A percentile compares a stretch with the other conserved stretches of the same genome.
phyloP scores from a whole-genome alignment of 1,139 yeast genomes.

The Magnusiomyces suaveolens region DNA sequence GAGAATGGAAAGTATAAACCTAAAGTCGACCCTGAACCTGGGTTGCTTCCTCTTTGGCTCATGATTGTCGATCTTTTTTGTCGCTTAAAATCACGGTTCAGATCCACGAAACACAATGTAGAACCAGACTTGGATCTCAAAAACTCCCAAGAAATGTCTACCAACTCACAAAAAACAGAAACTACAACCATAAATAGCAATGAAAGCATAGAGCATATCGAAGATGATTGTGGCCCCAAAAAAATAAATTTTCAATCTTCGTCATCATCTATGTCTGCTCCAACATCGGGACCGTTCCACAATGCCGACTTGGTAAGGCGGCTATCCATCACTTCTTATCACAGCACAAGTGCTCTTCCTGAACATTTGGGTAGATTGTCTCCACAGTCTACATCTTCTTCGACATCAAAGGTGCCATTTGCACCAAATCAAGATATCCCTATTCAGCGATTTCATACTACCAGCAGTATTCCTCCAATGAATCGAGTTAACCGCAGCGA shows the following conservation, averaged over 20 bases:
- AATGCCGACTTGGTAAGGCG: not conserved
- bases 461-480: not conserved
- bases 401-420: not conserved
- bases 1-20: constrained; percentile 1
- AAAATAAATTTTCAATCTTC: too few species aligned
- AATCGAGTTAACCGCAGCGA: not conserved
- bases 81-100: not conserved
- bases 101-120: not conserved
- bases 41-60: not conserved
- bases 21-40: constrained; percentile 1
- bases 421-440: not conserved
- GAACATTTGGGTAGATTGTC: not conserved
- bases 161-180: not conserved
- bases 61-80: not conserved
- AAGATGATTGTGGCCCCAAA: too few species aligned
- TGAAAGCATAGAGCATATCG: not conserved
- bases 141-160: not conserved
- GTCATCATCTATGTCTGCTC: not conserved
- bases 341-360: not conserved
- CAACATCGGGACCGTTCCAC: not conserved
- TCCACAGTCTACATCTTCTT: not conserved
- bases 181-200: not conserved
- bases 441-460: not conserved
- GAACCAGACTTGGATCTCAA: too few species aligned
- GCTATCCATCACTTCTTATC: not conserved